A percentile compares a stretch with the other conserved stretches of the same genome.
Conservation (phyloP, 2,329 filamentous ascomycete genomes). For the Pseudohalonectria lignicola region DNA sequence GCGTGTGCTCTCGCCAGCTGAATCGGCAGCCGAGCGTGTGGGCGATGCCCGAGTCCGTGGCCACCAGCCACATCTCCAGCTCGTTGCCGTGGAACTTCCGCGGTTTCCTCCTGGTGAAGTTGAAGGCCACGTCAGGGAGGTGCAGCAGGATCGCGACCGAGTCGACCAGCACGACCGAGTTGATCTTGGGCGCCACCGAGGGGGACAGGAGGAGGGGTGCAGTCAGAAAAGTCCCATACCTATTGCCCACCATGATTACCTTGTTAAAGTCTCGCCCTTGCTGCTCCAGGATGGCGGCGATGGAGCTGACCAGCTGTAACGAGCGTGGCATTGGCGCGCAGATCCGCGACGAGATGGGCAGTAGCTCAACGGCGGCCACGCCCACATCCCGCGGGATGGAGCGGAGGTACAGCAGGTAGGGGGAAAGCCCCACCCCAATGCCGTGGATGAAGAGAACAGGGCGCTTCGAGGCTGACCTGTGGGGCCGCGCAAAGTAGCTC, state of each 20-base stretch:
- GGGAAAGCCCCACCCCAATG: conserved; percentile 8
- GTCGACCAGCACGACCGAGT: conserved; percentile 37
- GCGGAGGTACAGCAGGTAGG: conserved; percentile 7
- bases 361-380: conserved; percentile 8
- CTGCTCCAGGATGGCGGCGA: conserved; percentile 1
- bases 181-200: conserved; percentile 36
- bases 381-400: conserved; percentile 7
- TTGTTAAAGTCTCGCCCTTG: conserved; percentile 18
- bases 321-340: conserved; percentile 1
- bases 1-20: conserved; percentile 60
- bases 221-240: conserved; percentile 52
- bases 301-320: not conserved
- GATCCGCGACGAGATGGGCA: conserved; percentile 10
- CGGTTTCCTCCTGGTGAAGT: conserved; percentile 49
- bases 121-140: conserved; percentile 59
- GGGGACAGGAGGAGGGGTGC: conserved; percentile 48
- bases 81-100: conserved; percentile 7
- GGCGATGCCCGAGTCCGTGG: conserved; percentile 54
- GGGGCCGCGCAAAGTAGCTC: conserved; percentile 7
- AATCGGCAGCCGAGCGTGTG: conserved; percentile 54
- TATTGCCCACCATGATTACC: conserved; percentile 51
- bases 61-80: conserved; percentile 12
- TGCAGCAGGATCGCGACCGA: conserved; percentile 59
- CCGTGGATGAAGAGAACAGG: conserved; percentile 10
- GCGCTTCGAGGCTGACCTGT: conserved; percentile 3